Evolutionary conservation across 1,284 basidiomycete species (phyloP).

Genomic region (Ganoderma sp.): DNA sequence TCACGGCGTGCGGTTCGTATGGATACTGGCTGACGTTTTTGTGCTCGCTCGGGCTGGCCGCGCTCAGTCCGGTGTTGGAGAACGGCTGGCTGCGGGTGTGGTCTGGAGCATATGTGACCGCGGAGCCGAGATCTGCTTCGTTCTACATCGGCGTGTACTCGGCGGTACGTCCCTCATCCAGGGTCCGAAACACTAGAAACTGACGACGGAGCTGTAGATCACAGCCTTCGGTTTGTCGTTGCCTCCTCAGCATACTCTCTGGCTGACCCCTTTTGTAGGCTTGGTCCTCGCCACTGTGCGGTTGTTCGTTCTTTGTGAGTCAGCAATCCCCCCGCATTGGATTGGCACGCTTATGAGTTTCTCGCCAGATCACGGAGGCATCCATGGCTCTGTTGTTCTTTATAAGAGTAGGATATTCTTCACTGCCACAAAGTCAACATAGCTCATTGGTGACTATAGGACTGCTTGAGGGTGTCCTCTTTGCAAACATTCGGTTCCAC

Average conservation of each 20-base stretch:
- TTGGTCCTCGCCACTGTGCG: slow-evolving; percentile 69
- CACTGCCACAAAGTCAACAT: background rate
- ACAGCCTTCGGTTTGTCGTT: slow-evolving; percentile 28
- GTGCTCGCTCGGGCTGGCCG: slow-evolving; percentile 63
- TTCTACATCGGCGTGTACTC: slow-evolving; percentile 87
- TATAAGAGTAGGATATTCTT: slow-evolving; percentile 62
- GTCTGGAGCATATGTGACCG: slow-evolving; percentile 58
- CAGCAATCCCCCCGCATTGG: no score
- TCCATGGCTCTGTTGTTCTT: slow-evolving; percentile 71
- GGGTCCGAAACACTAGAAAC: slow-evolving; percentile 1
- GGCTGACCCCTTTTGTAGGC: slow-evolving; percentile 43
- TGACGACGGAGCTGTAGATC: slow-evolving; percentile 15
- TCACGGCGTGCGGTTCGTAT: slow-evolving; percentile 69
- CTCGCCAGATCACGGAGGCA: slow-evolving; percentile 65
- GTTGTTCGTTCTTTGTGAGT: slow-evolving; percentile 71
- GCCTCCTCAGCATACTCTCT: background rate
- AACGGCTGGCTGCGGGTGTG: slow-evolving; percentile 85
- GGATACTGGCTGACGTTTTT: slow-evolving; percentile 79
- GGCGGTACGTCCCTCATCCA: slow-evolving; percentile 45
- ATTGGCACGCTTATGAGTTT: background rate
- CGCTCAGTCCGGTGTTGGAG: slow-evolving; percentile 78
- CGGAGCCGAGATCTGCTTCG: slow-evolving; percentile 53
- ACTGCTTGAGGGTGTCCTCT: slow-evolving; percentile 85
- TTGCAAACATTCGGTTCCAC: slow-evolving; percentile 92
- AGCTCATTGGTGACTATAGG: slow-evolving; percentile 41